phyloP scores from a whole-genome alignment of 176 grass and related monocot species.

The Raddia guianensis region DNA sequence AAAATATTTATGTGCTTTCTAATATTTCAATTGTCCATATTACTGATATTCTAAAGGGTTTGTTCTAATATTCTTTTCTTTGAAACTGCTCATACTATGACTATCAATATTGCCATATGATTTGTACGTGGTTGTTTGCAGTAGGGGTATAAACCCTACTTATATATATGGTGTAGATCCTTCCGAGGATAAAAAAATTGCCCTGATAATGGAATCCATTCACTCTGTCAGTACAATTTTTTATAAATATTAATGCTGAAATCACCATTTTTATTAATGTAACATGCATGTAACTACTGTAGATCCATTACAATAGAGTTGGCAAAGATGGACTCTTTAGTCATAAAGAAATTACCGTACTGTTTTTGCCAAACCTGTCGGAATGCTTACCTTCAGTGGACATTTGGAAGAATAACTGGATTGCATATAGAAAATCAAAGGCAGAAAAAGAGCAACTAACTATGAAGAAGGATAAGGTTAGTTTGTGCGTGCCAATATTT shows the following conservation, averaged over 20 bases:
- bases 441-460: constrained; percentile 61
- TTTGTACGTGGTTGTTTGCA: constrained; percentile 3
- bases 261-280: not conserved
- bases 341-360: constrained; percentile 89
- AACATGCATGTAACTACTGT: constrained; percentile 27
- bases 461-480: constrained; percentile 80
- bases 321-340: constrained; percentile 76
- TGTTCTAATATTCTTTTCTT: not conserved
- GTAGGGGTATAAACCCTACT: not conserved
- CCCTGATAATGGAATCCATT: constrained; percentile 13
- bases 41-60: not conserved
- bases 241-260: constrained; percentile 23
- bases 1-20: constrained; percentile 1
- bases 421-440: constrained; percentile 61
- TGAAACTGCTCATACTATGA: not conserved
- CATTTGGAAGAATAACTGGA: constrained; percentile 80
- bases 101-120: not conserved
- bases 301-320: constrained; percentile 94
- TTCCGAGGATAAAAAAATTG: not conserved
- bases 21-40: not conserved
- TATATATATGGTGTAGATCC: constrained; percentile 4
- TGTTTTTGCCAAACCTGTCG: constrained; percentile 83
- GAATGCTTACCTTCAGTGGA: constrained; percentile 82
- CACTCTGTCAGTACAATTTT: not conserved
- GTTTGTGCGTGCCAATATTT: constrained; percentile 20